phyloP scores from a whole-genome alignment of 495 filamentous ascomycete genomes.

The Penicillium mononematosum region DNA sequence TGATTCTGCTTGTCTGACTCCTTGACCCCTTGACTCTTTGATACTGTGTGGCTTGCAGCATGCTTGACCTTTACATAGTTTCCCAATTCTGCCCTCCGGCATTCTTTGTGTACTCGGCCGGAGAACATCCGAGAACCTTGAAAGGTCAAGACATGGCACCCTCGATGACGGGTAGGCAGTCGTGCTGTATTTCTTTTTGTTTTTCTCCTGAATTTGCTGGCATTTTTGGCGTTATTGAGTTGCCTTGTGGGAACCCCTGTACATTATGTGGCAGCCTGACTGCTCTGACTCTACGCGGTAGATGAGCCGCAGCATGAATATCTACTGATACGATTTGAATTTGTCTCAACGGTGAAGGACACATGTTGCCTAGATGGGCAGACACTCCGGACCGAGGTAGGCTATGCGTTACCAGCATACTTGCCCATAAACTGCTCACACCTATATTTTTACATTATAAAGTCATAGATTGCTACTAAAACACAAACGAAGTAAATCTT shows the following conservation, averaged over 20 bases:
- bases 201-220: constrained; percentile 21
- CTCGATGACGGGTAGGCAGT: not conserved
- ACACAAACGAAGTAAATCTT: not conserved
- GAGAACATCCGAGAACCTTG: not conserved
- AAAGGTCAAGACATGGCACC: not conserved
- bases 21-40: not conserved
- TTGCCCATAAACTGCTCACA: not conserved
- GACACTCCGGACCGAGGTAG: constrained; percentile 3
- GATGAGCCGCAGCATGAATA: constrained; percentile 8
- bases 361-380: not conserved
- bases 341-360: not conserved
- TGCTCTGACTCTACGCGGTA: constrained; percentile 6
- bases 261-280: constrained; percentile 17
- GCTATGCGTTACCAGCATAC: not conserved
- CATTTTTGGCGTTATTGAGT: constrained; percentile 40
- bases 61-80: not conserved
- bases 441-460: not conserved
- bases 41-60: not conserved
- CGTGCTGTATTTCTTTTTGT: constrained; percentile 9
- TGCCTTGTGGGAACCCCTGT: constrained; percentile 23
- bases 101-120: constrained; percentile 7
- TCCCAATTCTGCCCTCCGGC: not conserved
- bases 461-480: constrained; percentile 5
- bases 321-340: constrained; percentile 1
- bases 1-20: constrained; percentile 10